Base-by-base conservation (phyloP, 768 basidiomycete genomes). In the Leccinum variicolor region DNA sequence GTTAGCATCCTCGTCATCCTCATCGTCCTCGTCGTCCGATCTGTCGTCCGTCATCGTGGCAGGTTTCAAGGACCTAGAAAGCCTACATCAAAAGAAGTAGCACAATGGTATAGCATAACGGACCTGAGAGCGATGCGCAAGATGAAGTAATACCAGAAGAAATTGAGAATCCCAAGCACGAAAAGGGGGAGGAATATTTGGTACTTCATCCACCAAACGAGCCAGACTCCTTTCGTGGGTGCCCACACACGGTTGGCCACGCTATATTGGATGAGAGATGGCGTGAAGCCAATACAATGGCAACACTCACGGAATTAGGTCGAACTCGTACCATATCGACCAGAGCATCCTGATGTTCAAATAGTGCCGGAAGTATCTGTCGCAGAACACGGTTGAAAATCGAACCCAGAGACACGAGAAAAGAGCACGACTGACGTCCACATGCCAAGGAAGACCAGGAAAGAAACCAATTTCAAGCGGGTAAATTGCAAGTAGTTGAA, bases 131-230 rank as follows among this genome's bases (percentile, higher is more conserved):
- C 77, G 52, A 96, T 88, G 54, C 92, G 85, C 69, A 82, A 73
- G 70, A 98, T 94, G 26, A 94, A 77, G 74, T 79, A 85, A 71
- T 91, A 96, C 95, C 95, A 98, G 79, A 97, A 97, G 25, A 96
- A 58, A 69, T 98, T 98, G 64, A 99, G 78, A 41, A 83, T 63
- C 69, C 94, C 92, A 15, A 99, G 78, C 0, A 92, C 74, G 6
- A 84, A 60, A 55, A 98, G 74, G 0, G 94, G 89, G 0, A 73
- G 59, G 64, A 95, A 91, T 52, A 96, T 83, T 62, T 94, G 92
- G 64, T 84, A 86, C 65, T 79, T 83, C 83, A 95, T 86, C 91
- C 93, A 98, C 67, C 73, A 67, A 1, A 73, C 77, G 60, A 96
- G 73, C 78, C 87, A 94, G 8, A 78, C 80, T 3, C 92, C 94